Evolutionary conservation across 2,329 filamentous ascomycete species (phyloP).

Genomic region (Cadophora sp.): DNA sequence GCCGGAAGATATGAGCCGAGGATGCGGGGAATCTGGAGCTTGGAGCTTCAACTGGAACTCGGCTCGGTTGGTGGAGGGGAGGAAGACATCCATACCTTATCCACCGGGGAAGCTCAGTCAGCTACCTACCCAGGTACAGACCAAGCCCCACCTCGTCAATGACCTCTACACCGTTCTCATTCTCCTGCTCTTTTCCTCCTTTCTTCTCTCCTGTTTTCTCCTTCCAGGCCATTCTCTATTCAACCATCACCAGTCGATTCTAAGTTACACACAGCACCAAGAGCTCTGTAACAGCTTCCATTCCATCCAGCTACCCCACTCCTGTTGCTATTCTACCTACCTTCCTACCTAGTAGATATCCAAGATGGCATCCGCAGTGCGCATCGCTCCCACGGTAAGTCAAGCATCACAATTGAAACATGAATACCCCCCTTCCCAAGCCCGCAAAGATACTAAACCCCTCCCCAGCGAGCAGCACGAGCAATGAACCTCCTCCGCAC

Average conservation of each 20-base stretch:
- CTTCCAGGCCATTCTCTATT: not conserved
- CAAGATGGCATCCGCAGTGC: conserved; percentile 33
- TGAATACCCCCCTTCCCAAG: not conserved
- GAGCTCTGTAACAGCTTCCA: not conserved
- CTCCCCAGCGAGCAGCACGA: too few species aligned
- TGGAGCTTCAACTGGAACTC: not conserved
- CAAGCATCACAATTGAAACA: not conserved
- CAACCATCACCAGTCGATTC: not conserved
- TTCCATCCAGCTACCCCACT: conserved; percentile 8
- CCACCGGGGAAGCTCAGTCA: not conserved
- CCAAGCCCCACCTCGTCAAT: conserved; percentile 7
- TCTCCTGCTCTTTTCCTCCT: not conserved
- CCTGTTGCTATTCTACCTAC: conserved; percentile 4
- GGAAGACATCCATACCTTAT: not conserved
- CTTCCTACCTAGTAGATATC: too few species aligned
- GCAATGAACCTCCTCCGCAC: conserved; percentile 50
- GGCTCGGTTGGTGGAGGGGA: not conserved
- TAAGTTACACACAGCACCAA: not conserved
- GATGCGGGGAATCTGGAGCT: conserved; percentile 14
- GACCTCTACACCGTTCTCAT: conserved; percentile 5
- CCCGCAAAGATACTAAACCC: conserved; percentile 15
- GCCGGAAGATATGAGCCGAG: conserved; percentile 2
- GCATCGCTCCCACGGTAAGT: conserved; percentile 43
- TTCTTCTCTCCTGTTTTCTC: not conserved
- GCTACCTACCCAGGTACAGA: conserved; percentile 1